These are phyloP conservation scores for Oligophagozyma castellii DNA, from an alignment of 1,139 yeast genomes.

Conservation along the genomic window DNA sequence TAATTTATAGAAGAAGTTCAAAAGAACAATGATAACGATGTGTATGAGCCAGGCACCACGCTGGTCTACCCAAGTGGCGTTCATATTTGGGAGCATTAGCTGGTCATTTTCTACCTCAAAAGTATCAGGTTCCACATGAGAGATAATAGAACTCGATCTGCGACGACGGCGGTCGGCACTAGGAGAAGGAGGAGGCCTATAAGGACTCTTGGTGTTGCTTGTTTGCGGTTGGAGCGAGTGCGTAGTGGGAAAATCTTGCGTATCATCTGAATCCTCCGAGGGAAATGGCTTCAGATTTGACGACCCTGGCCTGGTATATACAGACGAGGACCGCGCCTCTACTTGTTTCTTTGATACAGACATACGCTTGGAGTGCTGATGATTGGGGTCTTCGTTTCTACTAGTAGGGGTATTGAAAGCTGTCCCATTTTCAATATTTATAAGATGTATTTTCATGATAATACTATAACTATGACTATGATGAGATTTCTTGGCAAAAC, in stretches of 20 bases:
- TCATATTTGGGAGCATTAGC: constrained; percentile 73
- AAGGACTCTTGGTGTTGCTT: too few species aligned
- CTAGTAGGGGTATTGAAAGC: too few species aligned
- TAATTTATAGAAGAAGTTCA: constrained; percentile 66
- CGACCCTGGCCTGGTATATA: background rate
- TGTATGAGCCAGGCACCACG: constrained; percentile 96
- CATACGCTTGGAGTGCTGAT: too few species aligned
- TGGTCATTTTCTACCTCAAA: constrained; percentile 90
- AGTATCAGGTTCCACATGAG: constrained; percentile 86
- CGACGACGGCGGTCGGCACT: constrained; percentile 30
- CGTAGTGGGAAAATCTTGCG: too few species aligned
- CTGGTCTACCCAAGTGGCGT: constrained; percentile 92
- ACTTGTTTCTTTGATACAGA: background rate
- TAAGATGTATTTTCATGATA: too few species aligned
- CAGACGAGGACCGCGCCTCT: background rate
- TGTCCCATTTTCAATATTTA: too few species aligned
- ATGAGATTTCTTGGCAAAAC: too few species aligned
- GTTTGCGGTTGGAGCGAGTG: too few species aligned
- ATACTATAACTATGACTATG: too few species aligned
- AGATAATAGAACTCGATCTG: constrained; percentile 57
- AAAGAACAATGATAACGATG: constrained; percentile 59
- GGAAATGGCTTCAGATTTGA: constrained; percentile 2
- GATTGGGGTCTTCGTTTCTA: too few species aligned
- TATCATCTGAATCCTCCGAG: too few species aligned
- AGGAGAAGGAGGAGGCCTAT: constrained; percentile 11